Evolutionary conservation across 2,329 filamentous ascomycete species (phyloP).

Genomic region (Thelonectria rubi): DNA sequence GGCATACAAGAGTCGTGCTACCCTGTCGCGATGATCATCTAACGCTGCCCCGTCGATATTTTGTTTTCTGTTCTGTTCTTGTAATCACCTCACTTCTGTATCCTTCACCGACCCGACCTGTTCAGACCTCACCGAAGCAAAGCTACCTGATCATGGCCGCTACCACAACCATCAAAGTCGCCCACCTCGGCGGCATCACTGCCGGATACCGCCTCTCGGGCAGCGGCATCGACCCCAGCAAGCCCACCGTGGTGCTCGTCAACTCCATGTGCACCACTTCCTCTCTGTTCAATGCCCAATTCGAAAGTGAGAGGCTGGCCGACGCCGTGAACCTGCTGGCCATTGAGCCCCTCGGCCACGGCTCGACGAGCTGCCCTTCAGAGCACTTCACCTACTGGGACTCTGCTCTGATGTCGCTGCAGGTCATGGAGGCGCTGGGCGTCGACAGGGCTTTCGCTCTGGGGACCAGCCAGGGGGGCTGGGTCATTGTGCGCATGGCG

Average conservation of each 20-base stretch:
- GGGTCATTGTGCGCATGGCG: conserved; percentile 61
- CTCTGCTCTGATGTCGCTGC: conserved; percentile 61
- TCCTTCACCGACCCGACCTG: not conserved
- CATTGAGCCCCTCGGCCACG: conserved; percentile 63
- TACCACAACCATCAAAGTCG: conserved; percentile 54
- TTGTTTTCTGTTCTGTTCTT: not conserved
- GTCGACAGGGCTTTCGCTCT: conserved; percentile 59
- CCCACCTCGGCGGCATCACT: conserved; percentile 58
- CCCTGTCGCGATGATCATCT: not conserved
- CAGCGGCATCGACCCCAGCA: conserved; percentile 56
- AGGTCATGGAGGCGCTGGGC: conserved; percentile 62
- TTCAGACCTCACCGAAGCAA: not conserved
- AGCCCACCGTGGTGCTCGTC: conserved; percentile 61
- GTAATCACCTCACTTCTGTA: not conserved
- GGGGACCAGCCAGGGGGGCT: conserved; percentile 63
- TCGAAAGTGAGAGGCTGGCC: conserved; percentile 51
- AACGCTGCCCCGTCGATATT: not conserved
- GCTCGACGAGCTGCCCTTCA: conserved; percentile 51
- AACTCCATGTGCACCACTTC: conserved; percentile 62
- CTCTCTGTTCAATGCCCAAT: conserved; percentile 56
- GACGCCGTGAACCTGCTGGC: conserved; percentile 58
- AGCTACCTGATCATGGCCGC: conserved; percentile 46
- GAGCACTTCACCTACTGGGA: conserved; percentile 67
- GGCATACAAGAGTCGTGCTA: not conserved
- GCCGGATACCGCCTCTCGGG: conserved; percentile 56